Evolutionary conservation across 495 filamentous ascomycete genomes (phyloP), one percentile per base, ranked within the genome.

Genomic region (Penicillium pulvis): DNA sequence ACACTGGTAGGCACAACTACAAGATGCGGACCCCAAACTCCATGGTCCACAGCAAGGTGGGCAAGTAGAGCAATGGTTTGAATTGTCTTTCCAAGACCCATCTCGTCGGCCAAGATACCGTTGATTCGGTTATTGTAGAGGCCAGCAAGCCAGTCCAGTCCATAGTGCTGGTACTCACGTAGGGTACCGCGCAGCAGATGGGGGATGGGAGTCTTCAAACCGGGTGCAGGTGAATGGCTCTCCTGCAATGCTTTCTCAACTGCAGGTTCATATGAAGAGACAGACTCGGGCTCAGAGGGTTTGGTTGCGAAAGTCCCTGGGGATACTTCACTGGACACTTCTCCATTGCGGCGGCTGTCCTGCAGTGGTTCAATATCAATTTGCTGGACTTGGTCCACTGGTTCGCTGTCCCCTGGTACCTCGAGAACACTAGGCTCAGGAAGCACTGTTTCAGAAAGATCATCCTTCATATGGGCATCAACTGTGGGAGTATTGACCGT

Each of bases 41-140:
- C 85, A 70, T 96, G 89, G 56, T 96, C 80, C 53, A 92, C 92
- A 23, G 95, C 95, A 36, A 99, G 82, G 71, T 98, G 93, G 16
- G 94, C 95, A 50, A 99, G 79, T 10, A 99, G 78, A 14, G 95
- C 88, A 63, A 99, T 99, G 2, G 95, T 98, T 72, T 99, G 95
- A 39, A 99, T 98, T 0, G 95, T 99, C 71, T 99, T 99, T 2
- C 95, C 95, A 24, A 99, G 85, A 64, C 95, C 95, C 95, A 99
- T 99, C 66, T 99, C 95, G 67, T 99, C 95, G 5, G 95, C 95
- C n/a, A 99, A 79, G 51, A 99, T 99, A 42, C 95, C 95, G 69
- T 99, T 99, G 50, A 91, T 94, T 58, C 90, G 83, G 58, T 91
- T 93, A n/a, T 85, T 86, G 72, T 99, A 96, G 5, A 98, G 82